phyloP scores from a whole-genome alignment of 345 rosid genomes.

The Lumnitzera racemosa region DNA sequence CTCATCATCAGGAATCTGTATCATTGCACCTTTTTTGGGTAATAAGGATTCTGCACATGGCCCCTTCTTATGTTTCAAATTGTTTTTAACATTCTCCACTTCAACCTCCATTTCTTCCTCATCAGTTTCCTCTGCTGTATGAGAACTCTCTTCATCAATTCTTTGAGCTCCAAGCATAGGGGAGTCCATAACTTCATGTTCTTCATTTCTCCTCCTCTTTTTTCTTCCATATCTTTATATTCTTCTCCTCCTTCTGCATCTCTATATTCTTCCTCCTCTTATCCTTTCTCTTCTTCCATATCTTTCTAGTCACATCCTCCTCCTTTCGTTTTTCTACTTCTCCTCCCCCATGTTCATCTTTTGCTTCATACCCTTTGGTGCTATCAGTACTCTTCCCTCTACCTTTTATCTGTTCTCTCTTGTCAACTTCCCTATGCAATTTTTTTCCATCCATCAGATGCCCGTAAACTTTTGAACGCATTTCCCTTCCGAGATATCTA shows the following conservation, averaged over 20 bases:
- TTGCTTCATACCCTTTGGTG: slow-evolving; percentile 28
- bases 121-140: background rate
- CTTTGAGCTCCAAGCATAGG: slow-evolving; percentile 1
- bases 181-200: slow-evolving; percentile 18
- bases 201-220: slow-evolving; percentile 22
- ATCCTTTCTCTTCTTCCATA: slow-evolving; percentile 16
- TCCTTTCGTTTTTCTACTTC: slow-evolving; percentile 7
- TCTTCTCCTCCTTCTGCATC: slow-evolving; percentile 25
- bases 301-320: slow-evolving; percentile 12
- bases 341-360: slow-evolving; percentile 15
- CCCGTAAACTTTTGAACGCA: slow-evolving; percentile 24
- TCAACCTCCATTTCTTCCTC: slow-evolving; percentile 8
- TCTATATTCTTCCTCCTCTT: slow-evolving; percentile 30
- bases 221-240: slow-evolving; percentile 24
- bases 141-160: slow-evolving; percentile 18
- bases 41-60: slow-evolving; percentile 7
- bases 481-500: slow-evolving; percentile 39
- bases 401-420: slow-evolving; percentile 28
- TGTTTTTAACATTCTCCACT: slow-evolving; percentile 19
- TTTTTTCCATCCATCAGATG: slow-evolving; percentile 22
- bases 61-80: slow-evolving; percentile 16
- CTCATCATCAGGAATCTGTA: slow-evolving; percentile 75
- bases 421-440: slow-evolving; percentile 17
- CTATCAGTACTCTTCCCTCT: slow-evolving; percentile 23
- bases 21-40: slow-evolving; percentile 22